Evolutionary conservation across 441 rosid genomes (phyloP), one percentile per base, ranked within the genome.

Genomic region (Corymbia citriodora): DNA sequence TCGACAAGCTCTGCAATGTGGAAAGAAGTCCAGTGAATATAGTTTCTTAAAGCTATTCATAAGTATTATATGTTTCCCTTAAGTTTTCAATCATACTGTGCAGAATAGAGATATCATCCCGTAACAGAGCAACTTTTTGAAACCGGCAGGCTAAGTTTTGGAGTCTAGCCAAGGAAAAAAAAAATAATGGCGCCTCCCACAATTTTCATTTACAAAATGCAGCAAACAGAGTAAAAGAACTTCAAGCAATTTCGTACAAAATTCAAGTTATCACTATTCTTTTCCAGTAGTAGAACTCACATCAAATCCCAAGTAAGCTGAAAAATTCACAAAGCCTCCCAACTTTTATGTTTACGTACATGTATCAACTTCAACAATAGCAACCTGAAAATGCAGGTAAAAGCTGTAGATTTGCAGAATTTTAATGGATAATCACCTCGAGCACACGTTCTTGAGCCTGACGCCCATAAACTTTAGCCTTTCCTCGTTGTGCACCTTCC

Each of bases 371-470:
- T 81, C 53, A 81, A 49, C 52, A 90, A 70, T 4, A 86, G 57
- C 19, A 70, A 18, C 33, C 55, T 9, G 36, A 52, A 29, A 59
- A 81, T 40, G 52, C 40, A 82, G 52, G 48, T 33, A 36, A 54
- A 33, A 59, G 63, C 23, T 36, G 52, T 8, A 40, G 49, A 89
- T 31, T 33, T 17, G 87, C 33, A 1, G 57, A 59, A 68, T 40
- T 68, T 5, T 27, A 59, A 45, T 21, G 18, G n/a, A 53, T 52
- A 92, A 87, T 36, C 91, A 95, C 98, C 98, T 97, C 95, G 59
- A 95, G 94, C 81, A 96, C 94, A 9, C 94, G 95, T 88, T 96
- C 95, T 86, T 91, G 93, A 89, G 97, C 93, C 87, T 93, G 95
- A 89, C 89, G 94, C 92, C 94, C 92, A 61, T 92, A 93, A 79